These are phyloP conservation scores for Triglochin maritima DNA, from an alignment of 106 monocot species.

Conservation along the genomic window DNA sequence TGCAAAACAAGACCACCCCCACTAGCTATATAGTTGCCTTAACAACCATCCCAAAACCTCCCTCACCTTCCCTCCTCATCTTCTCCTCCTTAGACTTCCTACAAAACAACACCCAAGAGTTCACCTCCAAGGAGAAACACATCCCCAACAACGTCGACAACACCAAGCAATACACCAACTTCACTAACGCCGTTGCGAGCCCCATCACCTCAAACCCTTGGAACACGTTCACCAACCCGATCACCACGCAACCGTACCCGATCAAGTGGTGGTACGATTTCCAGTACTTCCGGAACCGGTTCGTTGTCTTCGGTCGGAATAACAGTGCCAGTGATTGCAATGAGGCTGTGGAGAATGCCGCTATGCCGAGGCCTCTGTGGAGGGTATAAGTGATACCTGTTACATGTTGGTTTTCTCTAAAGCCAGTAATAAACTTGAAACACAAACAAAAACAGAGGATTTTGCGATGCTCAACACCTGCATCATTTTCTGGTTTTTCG, in stretches of 20 bases:
- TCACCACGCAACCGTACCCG: slow-evolving; percentile 62
- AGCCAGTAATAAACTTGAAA: too few species aligned
- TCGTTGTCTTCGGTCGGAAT: slow-evolving; percentile 56
- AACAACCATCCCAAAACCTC: too few species aligned
- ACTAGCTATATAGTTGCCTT: too few species aligned
- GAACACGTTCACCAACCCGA: slow-evolving; percentile 81
- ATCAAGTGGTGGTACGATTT: slow-evolving; percentile 91
- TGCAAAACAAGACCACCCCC: background rate
- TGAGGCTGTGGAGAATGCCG: slow-evolving; percentile 34
- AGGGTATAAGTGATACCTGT: slow-evolving; percentile 17
- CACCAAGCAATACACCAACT: slow-evolving; percentile 59
- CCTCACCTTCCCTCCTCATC: slow-evolving; percentile 16
- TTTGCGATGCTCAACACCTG: too few species aligned
- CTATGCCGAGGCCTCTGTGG: slow-evolving; percentile 51
- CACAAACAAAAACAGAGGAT: too few species aligned
- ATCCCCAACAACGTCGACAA: slow-evolving; percentile 45
- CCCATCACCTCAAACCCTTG: slow-evolving; percentile 81
- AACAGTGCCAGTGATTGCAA: slow-evolving; percentile 67
- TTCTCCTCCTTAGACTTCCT: slow-evolving; percentile 62
- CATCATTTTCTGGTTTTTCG: too few species aligned
- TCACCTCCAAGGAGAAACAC: slow-evolving; percentile 67
- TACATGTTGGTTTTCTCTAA: too few species aligned
- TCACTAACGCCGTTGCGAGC: slow-evolving; percentile 35
- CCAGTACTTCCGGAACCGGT: slow-evolving; percentile 75
- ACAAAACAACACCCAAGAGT: slow-evolving; percentile 73